A percentile compares a stretch with the other conserved stretches of the same genome.
Evolutionary conservation across 306 rosid genomes (phyloP).

Genomic region (Abrus pulchellus): DNA sequence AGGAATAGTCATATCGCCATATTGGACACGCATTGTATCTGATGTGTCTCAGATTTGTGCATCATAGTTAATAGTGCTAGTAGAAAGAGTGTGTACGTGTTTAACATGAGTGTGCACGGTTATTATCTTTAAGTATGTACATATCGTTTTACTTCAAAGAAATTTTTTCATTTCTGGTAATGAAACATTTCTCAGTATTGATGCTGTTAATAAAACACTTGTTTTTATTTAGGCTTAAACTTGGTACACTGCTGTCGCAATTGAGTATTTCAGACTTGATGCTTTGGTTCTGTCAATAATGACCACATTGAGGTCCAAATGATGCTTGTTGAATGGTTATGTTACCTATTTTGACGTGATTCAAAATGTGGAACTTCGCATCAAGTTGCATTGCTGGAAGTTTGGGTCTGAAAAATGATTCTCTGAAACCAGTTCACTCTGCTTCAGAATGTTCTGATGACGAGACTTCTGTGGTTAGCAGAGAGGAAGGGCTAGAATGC

Average conservation of each 20-base stretch:
- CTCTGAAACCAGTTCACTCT: constrained; percentile 50
- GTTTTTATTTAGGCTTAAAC: constrained; percentile 28
- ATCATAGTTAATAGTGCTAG: not conserved
- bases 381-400: constrained; percentile 72
- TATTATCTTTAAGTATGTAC: not conserved
- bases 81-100: not conserved
- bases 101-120: not conserved
- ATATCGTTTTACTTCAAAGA: constrained; percentile 8
- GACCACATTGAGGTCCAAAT: constrained; percentile 28
- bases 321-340: constrained; percentile 47
- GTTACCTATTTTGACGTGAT: constrained; percentile 37
- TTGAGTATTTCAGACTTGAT: constrained; percentile 11
- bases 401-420: constrained; percentile 55
- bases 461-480: constrained; percentile 66
- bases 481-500: constrained; percentile 86
- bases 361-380: constrained; percentile 79
- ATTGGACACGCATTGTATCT: not conserved
- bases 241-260: not conserved
- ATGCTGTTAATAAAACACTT: constrained; percentile 25
- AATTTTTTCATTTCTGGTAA: not conserved
- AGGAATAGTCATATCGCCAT: not conserved
- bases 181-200: constrained; percentile 19
- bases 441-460: constrained; percentile 79
- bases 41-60: not conserved
- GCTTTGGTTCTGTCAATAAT: constrained; percentile 16